A percentile compares a stretch with the other conserved stretches of the same genome.
Evolutionary conservation across 768 basidiomycete species (phyloP).

Genomic region (Lentinula guzmanii): DNA sequence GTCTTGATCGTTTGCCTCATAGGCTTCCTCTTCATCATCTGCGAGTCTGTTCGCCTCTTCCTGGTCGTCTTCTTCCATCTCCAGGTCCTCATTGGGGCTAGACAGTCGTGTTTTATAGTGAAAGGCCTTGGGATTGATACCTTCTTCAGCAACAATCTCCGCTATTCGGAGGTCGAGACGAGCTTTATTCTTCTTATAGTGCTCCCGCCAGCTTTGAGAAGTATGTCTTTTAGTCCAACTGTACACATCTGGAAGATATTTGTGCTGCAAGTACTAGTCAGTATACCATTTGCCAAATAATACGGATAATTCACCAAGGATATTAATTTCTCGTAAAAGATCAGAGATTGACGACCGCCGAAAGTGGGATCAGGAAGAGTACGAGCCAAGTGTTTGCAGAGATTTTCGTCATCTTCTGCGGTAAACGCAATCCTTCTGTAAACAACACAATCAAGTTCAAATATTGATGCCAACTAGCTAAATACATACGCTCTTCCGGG

Average conservation of each 20-base stretch:
- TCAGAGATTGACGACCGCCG: constrained; percentile 35
- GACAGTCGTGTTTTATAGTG: constrained; percentile 21
- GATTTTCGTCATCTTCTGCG: constrained; percentile 27
- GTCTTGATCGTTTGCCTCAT: neutral
- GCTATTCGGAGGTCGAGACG: constrained; percentile 30
- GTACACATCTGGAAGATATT: constrained; percentile 16
- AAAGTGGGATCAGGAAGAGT: constrained; percentile 24
- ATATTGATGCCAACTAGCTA: neutral
- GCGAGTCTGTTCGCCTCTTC: neutral
- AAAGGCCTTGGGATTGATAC: constrained; percentile 16
- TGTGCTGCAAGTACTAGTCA: constrained; percentile 10
- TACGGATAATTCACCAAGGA: constrained; percentile 15
- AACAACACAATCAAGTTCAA: constrained; percentile 9
- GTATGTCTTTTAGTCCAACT: constrained; percentile 38
- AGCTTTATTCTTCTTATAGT: constrained; percentile 33
- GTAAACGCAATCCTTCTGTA: constrained; percentile 22
- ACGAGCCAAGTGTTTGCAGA: constrained; percentile 31
- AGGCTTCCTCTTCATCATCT: neutral
- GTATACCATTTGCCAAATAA: neutral
- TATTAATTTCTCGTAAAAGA: constrained; percentile 26
- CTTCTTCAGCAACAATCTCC: constrained; percentile 14
- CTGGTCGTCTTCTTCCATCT: neutral
- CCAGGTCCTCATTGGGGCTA: constrained; percentile 8
- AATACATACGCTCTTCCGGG: neutral
- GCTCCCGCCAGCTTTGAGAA: constrained; percentile 40